Evolutionary conservation across 345 rosid genomes (phyloP).

Genomic region (Xanthoceras sorbifolium): DNA sequence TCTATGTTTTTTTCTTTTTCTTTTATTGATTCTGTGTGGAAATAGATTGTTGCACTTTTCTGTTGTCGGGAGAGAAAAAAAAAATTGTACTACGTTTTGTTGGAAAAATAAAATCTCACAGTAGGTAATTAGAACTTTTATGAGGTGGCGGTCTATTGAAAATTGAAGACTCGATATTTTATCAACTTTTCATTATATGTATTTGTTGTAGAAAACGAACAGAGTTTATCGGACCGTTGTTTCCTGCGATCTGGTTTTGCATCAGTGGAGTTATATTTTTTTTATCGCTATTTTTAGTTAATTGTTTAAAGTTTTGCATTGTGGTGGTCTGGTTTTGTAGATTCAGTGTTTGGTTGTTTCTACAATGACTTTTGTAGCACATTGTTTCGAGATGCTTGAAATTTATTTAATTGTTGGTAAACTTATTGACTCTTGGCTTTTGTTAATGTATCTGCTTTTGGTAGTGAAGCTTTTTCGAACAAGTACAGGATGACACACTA

Average conservation of each 20-base stretch:
- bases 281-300: neutral
- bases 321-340: neutral
- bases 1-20: neutral
- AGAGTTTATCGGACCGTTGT: neutral
- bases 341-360: neutral
- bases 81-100: neutral
- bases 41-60: slow-evolving; percentile 14
- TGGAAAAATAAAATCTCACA: neutral
- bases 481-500: too few species aligned
- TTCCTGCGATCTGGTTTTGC: slow-evolving; percentile 17
- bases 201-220: neutral
- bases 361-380: neutral
- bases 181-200: neutral
- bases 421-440: neutral
- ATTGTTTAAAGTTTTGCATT: neutral
- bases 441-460: neutral
- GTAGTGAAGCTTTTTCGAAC: too few species aligned
- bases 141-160: neutral
- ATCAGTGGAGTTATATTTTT: neutral
- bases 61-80: neutral
- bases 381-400: neutral
- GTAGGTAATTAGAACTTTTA: neutral
- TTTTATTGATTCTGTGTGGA: slow-evolving; percentile 5
- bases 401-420: neutral
- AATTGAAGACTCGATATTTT: neutral